Base-by-base conservation (phyloP, 192 early-diverging fungal genomes). In the Coemansia sp. region DNA sequence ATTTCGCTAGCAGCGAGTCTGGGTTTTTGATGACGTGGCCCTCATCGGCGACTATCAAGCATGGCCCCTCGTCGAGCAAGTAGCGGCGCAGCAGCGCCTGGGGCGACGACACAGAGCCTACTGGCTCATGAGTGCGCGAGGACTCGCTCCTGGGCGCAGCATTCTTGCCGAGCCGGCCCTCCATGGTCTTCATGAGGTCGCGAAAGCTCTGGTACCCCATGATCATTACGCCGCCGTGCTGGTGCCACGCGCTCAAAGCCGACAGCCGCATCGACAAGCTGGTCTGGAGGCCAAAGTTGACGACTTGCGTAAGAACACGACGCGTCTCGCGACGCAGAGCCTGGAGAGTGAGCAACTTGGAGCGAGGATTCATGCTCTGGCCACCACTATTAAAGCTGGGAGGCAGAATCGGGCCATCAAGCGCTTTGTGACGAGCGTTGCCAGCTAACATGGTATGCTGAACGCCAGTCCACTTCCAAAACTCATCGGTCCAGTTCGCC, bases 21-120 rank as follows among this genome's bases (percentile, higher is more conserved):
- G 68, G 31, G 59, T 85, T 92, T 51, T 92, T 92, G 54, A 93
- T 84, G n/a, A 64, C 67, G 74, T 96, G 95, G 3, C 89, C 92
- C 79, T 97, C 94, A 73, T 97, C 95, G 1, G 88, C 86, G 29
- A 96, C 83, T 0, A 92, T 74, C 6, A 97, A 58, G 22, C 86
- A 83, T 1, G 94, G 87, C 2, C 93, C 93, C 2, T 87, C 85
- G 10, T 84, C 71, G n/a, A 89, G 40, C 22, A 94, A 54, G 7
- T 74, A 76, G 27, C 65, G 5, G 10, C 64, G 62, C 31, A 80
- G 70, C 12, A 46, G 6, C 9, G 24, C 19, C 20, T 46, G 45
- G 3, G 22, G 45, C 45, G 45, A 46, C n/a, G 19, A n/a, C n/a
- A n/a, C 45, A 9, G 45, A 10, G 45, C 24, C 45, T 46, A 20